A percentile compares a stretch with the other conserved stretches of the same genome.
phyloP scores from a whole-genome alignment of 2,329 filamentous ascomycete species.

The Sclerotinia glacialis region DNA sequence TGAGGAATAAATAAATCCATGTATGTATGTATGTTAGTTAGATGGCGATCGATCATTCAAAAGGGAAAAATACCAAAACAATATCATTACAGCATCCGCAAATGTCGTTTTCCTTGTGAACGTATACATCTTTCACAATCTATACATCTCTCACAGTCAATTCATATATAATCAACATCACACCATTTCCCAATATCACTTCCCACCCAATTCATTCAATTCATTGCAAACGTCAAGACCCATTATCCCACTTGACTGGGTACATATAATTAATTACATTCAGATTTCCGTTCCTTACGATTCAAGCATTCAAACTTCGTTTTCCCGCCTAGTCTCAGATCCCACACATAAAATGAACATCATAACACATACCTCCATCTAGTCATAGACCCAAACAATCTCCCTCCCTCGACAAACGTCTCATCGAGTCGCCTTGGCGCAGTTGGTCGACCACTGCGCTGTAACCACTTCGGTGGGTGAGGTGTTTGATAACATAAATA shows the following conservation, averaged over 20 bases:
- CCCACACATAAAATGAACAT: not conserved
- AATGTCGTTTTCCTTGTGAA: not conserved
- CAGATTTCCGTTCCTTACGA: too few species aligned
- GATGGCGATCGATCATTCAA: not conserved
- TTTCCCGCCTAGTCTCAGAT: too few species aligned
- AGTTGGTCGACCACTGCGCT: not conserved
- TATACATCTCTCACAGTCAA: not conserved
- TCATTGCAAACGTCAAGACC: too few species aligned
- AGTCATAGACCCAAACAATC: not conserved
- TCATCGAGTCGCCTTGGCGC: slow-evolving; percentile 4
- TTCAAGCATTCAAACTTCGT: not conserved
- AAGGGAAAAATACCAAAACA: not conserved
- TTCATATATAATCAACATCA: not conserved
- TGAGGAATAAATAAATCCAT: slow-evolving; percentile 13
- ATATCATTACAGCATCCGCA: not conserved
- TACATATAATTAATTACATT: too few species aligned
- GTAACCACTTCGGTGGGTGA: not conserved
- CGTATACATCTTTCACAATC: not conserved
- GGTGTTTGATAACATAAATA: not conserved
- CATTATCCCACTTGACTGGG: too few species aligned
- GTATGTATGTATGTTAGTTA: not conserved
- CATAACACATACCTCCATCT: not conserved
- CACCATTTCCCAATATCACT: not conserved
- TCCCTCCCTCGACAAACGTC: not conserved
- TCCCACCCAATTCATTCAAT: not conserved